Base-by-base conservation (phyloP, 2,329 filamentous ascomycete species). In the Macrophomina pseudophaseolina region DNA sequence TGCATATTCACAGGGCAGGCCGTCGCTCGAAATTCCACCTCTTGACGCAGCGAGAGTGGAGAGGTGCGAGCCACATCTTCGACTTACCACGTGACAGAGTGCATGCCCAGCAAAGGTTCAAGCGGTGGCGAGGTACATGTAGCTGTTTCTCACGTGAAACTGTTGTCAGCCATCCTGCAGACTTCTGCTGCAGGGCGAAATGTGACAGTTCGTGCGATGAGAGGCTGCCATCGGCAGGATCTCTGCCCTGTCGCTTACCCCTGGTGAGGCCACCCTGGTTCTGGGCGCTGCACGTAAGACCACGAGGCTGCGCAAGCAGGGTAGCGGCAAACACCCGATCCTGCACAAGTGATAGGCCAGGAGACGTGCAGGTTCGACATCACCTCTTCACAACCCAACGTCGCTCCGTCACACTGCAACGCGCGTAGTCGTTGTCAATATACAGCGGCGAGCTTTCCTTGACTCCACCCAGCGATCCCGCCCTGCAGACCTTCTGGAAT, bases 201-300 rank as follows among this genome's bases (percentile, higher is more conserved):
- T 48, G 56, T 32, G 40, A 59, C 33, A 46, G 40, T n/a, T 44
- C 56, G 30, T 18, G 40, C 18, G 28, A n/a, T 46, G 30, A 60
- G 58, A 60, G 58, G 58, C 58, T 14, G 32, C 42, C 28, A 33
- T 35, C n/a, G 58, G 14, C 58, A 49, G 23, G 32, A 16, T 48
- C 42, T 48, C 42, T 62, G 58, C 44, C 58, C 58, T 51, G 30
- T 30, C 32, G 58, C 58, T 16, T 38, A 49, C 42, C 58, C 58
- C 58, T 62, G 58, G 44, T 23, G 30, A 12, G 32, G 18, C 11
- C 11, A 62, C 58, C 58, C 58, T 62, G 30, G 42, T 8, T 44
- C n/a, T 49, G 7, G 56, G 11, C 40, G 44, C 42, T 62, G 58
- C 58, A 62, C 58, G 58, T 62, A 62, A 51, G 58, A 33, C 58